These are phyloP conservation scores for Xenoacremonium recifei DNA, from an alignment of 2,329 filamentous ascomycete species.

Conservation along the genomic window DNA sequence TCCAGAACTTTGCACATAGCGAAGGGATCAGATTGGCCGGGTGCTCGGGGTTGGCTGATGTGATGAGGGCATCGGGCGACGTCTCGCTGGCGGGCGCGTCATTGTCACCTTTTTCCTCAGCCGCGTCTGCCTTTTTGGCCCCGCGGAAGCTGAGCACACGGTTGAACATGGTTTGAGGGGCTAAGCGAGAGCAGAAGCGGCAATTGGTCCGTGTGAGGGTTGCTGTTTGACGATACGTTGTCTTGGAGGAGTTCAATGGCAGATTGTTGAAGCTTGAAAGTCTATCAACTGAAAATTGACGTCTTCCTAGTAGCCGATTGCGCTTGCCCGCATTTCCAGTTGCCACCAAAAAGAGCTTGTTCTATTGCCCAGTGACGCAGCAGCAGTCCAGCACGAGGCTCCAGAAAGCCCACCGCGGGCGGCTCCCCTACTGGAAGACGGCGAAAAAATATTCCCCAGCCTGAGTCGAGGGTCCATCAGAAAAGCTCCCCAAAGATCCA, in stretches of 20 bases:
- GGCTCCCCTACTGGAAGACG: no score
- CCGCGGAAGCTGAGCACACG: neutral
- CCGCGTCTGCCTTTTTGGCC: neutral
- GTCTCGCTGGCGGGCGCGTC: conserved; percentile 9
- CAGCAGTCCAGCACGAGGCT: neutral
- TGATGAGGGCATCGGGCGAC: conserved; percentile 44
- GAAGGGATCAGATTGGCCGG: conserved; percentile 94
- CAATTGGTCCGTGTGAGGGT: no score
- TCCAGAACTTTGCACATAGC: conserved; percentile 95
- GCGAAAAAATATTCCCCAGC: no score
- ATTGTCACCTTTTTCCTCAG: conserved; percentile 9
- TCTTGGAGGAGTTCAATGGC: no score
- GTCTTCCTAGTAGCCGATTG: no score
- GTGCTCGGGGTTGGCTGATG: conserved; percentile 71
- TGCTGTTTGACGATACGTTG: no score
- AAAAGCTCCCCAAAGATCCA: no score
- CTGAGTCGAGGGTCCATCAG: no score
- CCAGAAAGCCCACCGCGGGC: no score
- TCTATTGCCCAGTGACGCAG: neutral
- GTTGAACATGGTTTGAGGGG: neutral
- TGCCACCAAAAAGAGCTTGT: neutral
- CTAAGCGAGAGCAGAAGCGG: no score
- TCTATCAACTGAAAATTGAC: neutral
- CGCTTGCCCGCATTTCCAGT: no score
- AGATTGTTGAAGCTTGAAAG: no score